A percentile compares a stretch with the other conserved stretches of the same genome.
Conservation (phyloP, 306 rosid species). For the Rosa rugosa region DNA sequence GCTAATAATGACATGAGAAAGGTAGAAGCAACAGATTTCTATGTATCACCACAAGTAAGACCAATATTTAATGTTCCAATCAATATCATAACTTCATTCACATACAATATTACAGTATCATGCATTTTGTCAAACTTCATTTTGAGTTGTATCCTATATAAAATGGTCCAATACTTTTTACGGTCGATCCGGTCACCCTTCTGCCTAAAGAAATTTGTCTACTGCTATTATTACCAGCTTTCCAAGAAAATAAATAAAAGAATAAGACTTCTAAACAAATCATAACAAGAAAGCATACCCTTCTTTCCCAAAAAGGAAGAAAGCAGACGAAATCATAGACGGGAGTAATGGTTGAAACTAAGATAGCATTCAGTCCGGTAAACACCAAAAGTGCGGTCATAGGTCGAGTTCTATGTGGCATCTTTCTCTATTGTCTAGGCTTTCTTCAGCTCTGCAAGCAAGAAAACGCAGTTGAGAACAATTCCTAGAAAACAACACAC, state of each 20-base stretch:
- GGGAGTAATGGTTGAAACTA: slow-evolving; percentile 62
- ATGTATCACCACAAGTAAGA: background rate
- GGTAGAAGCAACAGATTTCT: background rate
- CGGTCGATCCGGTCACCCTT: background rate
- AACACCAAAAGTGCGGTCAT: slow-evolving; percentile 71
- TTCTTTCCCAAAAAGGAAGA: no score
- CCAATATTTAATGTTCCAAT: background rate
- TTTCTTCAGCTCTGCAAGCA: no score
- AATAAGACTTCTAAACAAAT: no score
- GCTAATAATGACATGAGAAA: background rate
- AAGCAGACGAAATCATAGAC: slow-evolving; percentile 78
- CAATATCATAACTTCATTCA: background rate
- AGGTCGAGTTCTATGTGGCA: slow-evolving; percentile 81
- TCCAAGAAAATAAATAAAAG: background rate
- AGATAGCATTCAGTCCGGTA: slow-evolving; percentile 58
- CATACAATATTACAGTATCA: background rate
- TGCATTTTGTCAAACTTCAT: background rate
- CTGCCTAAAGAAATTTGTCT: background rate
- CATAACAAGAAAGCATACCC: no score
- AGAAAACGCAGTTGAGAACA: no score
- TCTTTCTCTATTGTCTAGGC: slow-evolving; percentile 1
- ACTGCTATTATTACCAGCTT: background rate
- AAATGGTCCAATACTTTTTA: background rate
- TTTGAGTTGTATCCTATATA: background rate
- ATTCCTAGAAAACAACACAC: no score